phyloP scores from a whole-genome alignment of 768 basidiomycete genomes.

The Hemileccinum impolitum region DNA sequence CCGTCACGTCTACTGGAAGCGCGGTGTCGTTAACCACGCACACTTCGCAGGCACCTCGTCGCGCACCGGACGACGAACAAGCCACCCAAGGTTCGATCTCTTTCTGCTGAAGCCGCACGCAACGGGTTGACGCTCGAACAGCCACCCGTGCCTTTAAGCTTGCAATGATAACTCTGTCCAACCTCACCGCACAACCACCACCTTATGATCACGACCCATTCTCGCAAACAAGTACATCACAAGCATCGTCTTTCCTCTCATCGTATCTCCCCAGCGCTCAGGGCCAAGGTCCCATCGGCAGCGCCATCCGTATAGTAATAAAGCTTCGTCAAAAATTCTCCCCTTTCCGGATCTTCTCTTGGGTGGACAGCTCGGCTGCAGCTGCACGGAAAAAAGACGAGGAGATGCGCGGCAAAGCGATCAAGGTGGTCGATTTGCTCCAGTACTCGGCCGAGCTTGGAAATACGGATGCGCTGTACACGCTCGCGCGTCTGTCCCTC shows the following conservation, averaged over 20 bases:
- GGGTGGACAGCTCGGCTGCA: slow-evolving; percentile 38
- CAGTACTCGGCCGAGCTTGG: slow-evolving; percentile 81
- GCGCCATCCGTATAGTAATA: slow-evolving; percentile 60
- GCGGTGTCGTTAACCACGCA: neutral
- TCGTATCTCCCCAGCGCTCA: slow-evolving; percentile 68
- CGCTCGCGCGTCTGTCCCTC: slow-evolving; percentile 62
- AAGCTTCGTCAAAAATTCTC: slow-evolving; percentile 63
- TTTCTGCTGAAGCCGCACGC: neutral
- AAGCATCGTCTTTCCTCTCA: slow-evolving; percentile 52
- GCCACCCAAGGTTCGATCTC: slow-evolving; percentile 47
- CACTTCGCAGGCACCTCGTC: slow-evolving; percentile 13
- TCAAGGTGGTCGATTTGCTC: slow-evolving; percentile 78
- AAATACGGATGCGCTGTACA: slow-evolving; percentile 67
- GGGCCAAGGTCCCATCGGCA: slow-evolving; percentile 75
- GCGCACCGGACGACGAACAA: slow-evolving; percentile 35
- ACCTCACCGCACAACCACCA: slow-evolving; percentile 59
- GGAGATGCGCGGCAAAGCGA: slow-evolving; percentile 64
- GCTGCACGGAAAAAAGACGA: slow-evolving; percentile 57
- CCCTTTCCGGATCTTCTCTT: slow-evolving; percentile 43
- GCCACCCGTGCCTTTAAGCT: slow-evolving; percentile 75
- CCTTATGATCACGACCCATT: slow-evolving; percentile 53
- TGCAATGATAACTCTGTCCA: slow-evolving; percentile 63
- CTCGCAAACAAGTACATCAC: slow-evolving; percentile 35
- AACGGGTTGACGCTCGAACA: slow-evolving; percentile 24
- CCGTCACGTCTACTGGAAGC: neutral